Evolutionary conservation across 192 early-diverging fungal genomes (phyloP), one percentile per base, ranked within the genome.

Genomic region (Backusella liffmaniae): DNA sequence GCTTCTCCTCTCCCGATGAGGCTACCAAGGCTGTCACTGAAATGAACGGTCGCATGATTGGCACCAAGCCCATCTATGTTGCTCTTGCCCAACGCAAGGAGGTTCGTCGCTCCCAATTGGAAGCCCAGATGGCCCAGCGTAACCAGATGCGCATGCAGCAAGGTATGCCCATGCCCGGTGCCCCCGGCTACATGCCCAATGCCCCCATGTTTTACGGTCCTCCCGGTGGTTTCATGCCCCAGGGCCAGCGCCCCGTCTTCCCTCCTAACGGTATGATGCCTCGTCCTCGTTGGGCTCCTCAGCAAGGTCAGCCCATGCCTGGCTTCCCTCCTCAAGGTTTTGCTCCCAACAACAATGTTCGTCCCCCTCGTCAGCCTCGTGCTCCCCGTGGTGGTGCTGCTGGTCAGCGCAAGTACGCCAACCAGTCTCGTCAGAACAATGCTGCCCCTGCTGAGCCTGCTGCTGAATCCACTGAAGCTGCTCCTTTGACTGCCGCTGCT

Each of bases 11-110:
- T 36, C 96, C 98, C 65, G 97, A 98, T 83, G 98, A 99, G 87
- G 97, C 98, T 59, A 96, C 92, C 87, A 97, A 97, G 92, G 98
- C 98, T 72, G 96, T 96, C 67, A 92, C 95, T 69, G 98, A 98
- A 87, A 96, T 96, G 95, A 96, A 96, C 88, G 92, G 93, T 77
- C 88, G 91, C 72, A 91, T 95, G 84, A 82, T 94, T 67, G 89
- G 88, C 69, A 78, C 76, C 83, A 97, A 97, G 89, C 93, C 96
- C 65, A 89, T 97, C 68, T 97, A 96, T 79, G 96, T 97, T 62
- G 95, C 93, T 42, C 87, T 97, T 66, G 94, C 94, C 70, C 96
- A 97, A 84, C 91, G 94, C 83, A 93, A 95, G 87, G 96, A 97
- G 74, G 90, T 89, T 78, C 90, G 96, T 59, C 88, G 92, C 73